Evolutionary conservation across 78 protist species (phyloP).

Genomic region (Dictyostelium discoideum): DNA sequence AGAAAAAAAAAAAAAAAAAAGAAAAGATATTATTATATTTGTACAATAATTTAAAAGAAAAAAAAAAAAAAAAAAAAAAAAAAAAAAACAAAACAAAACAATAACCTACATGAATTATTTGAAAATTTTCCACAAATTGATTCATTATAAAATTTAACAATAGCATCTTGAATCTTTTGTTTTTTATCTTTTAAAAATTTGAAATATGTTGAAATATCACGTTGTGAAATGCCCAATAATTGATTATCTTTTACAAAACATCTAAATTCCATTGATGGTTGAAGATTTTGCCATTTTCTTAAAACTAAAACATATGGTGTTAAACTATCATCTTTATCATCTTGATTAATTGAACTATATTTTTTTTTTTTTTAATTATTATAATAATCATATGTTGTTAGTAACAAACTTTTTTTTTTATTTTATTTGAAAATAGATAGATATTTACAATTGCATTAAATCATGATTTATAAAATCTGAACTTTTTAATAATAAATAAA

Average conservation of each 20-base stretch:
- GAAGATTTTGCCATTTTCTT: constrained; percentile 42
- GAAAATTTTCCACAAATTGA: constrained; percentile 10
- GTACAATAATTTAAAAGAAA: not conserved
- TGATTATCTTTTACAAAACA: constrained; percentile 68
- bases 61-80: not conserved
- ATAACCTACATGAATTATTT: constrained; percentile 37
- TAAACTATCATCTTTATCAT: not conserved
- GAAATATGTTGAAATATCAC: constrained; percentile 55
- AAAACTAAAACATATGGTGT: constrained; percentile 75
- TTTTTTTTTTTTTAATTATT: not conserved
- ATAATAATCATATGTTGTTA: not conserved
- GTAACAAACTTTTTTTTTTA: not conserved
- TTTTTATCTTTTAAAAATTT: constrained; percentile 38
- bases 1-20: not conserved
- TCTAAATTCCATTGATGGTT: constrained; percentile 77
- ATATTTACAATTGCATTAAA: constrained; percentile 56
- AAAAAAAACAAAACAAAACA: no score
- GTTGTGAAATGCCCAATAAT: constrained; percentile 71
- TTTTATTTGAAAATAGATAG: not conserved
- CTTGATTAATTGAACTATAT: not conserved
- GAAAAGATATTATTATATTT: not conserved
- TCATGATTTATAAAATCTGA: constrained; percentile 78
- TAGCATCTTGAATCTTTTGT: constrained; percentile 1
- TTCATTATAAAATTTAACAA: constrained; percentile 11
- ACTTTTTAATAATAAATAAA: constrained; percentile 71